Evolutionary conservation across 2,329 filamentous ascomycete species (phyloP), one percentile per base, ranked within the genome.

Genomic region (Tolypocladium amazonense): DNA sequence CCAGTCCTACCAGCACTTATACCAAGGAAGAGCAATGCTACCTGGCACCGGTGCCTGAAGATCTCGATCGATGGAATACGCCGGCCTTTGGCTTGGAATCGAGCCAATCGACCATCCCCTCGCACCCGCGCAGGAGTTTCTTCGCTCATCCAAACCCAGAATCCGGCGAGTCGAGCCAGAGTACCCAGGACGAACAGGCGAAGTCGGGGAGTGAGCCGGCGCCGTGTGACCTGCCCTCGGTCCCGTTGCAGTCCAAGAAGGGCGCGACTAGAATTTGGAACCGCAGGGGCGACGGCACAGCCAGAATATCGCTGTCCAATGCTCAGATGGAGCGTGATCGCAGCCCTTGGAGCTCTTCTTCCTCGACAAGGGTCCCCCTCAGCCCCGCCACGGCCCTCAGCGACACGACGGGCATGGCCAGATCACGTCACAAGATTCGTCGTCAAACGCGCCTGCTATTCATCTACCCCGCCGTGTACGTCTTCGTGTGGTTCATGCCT

Each of bases 381-480:
- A 64, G 65, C 6, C 64, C 39, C n/a, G 43, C 65, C 4, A 58
- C 62, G 11, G 62, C 60, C 1, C 56, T 69, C 14, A 66, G 69
- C 14, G 67, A 69, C 57, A 59, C 66, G 3, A 65, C 68, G 0
- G 69, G 68, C 4, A 70, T 76, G 53, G 62, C 69, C 25, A 67
- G 71, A 54, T 70, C 80, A 11, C 79, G 84, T 15, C 75, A 79
- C 20, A 82, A 81, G 60, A 86, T 89, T 61, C 80, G 82, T 53
- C 81, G 86, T 12, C 88, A 92, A 67, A 78, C 92, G 2, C 82
- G 87, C 38, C 81, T 88, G 37, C 78, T 92, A 23, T 90, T 92
- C 72, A 84, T 91, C 56, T 93, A 93, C 69, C 89, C 89, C 0
- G 69, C 87, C 23, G 81, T 88, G 4, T 92, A 93, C 71, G 78